Base-by-base conservation (phyloP, 441 rosid species). In the Biscutella auriculata region DNA sequence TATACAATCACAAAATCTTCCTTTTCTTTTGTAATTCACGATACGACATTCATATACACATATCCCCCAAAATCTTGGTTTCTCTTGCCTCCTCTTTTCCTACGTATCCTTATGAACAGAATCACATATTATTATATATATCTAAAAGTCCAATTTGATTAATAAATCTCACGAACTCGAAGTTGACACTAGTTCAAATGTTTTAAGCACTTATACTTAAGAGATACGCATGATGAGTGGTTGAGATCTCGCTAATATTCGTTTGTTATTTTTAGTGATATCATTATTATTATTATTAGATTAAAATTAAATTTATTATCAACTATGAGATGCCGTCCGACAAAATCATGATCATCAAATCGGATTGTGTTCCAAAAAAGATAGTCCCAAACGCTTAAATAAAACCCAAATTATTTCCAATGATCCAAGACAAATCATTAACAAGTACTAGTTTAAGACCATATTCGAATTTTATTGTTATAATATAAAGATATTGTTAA, bases 171-270 rank as follows among this genome's bases (percentile, higher is more conserved):
- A 46, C 8, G 60, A 67, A 40, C 47, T 40, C 17, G 68, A 62
- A 49, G 67, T 55, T 63, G 67, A 62, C 59, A 19, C 5, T 53
- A 68, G 68, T 49, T 55, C 37, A 49, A 35, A 43, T 55, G 68
- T 56, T 62, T 12, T 30, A 49, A 28, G 53, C 60, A 56, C 40
- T 39, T 54, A 53, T n/a, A n/a, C 19, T 14, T 54, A 67, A 33
- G 60, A 50, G 60, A 68, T 68, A 62, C 60, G 60, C 55, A 57
- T 63, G 19, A 50, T 57, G 59, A 57, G 73, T 69, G 5, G 73
- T 62, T 69, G 54, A 55, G 68, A 62, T 69, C 60, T 57, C 45
- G 64, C 4, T 15, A 52, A 69, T 69, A 50, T 68, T 68, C 65
- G 43, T 51, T 63, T 62, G 54, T 4, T 62, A 62, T 57, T 50